phyloP scores from a whole-genome alignment of 2,329 filamentous ascomycete species.

The Aspergillus fumigatiaffinis region DNA sequence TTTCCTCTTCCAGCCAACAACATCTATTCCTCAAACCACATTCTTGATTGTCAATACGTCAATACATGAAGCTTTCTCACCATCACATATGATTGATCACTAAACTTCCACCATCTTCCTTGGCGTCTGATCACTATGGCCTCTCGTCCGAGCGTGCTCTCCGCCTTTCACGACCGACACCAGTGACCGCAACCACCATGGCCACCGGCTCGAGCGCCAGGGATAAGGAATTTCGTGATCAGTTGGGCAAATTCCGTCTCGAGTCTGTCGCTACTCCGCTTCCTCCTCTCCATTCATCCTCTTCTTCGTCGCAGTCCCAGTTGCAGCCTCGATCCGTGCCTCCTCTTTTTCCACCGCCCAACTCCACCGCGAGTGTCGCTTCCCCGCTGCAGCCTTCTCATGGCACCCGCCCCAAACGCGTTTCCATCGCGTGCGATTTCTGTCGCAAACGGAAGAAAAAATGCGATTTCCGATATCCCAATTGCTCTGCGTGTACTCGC shows the following conservation, averaged over 20 bases:
- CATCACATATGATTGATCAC: background rate
- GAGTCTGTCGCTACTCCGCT: slow-evolving; percentile 15
- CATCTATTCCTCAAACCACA: background rate
- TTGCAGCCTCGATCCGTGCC: slow-evolving; percentile 3
- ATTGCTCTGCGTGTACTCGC: slow-evolving; percentile 38
- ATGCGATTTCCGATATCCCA: slow-evolving; percentile 40
- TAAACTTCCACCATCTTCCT: background rate
- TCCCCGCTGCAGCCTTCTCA: slow-evolving; percentile 10
- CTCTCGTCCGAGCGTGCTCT: background rate
- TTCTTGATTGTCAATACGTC: background rate
- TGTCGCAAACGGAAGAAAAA: slow-evolving; percentile 41
- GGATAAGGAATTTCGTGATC: slow-evolving; percentile 31
- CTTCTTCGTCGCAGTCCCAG: slow-evolving; percentile 7
- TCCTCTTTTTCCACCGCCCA: background rate
- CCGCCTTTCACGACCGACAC: background rate
- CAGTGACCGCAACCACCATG: background rate
- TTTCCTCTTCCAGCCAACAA: background rate
- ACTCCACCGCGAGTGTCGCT: slow-evolving; percentile 4
- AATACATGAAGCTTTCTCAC: background rate
- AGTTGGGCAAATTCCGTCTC: slow-evolving; percentile 32
- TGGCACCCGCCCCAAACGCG: slow-evolving; percentile 29
- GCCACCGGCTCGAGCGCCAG: slow-evolving; percentile 17
- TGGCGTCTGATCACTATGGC: background rate
- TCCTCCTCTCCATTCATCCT: background rate
- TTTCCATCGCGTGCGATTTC: slow-evolving; percentile 39